Conservation (phyloP, 257 asterid species). For the Verbena officinalis region DNA sequence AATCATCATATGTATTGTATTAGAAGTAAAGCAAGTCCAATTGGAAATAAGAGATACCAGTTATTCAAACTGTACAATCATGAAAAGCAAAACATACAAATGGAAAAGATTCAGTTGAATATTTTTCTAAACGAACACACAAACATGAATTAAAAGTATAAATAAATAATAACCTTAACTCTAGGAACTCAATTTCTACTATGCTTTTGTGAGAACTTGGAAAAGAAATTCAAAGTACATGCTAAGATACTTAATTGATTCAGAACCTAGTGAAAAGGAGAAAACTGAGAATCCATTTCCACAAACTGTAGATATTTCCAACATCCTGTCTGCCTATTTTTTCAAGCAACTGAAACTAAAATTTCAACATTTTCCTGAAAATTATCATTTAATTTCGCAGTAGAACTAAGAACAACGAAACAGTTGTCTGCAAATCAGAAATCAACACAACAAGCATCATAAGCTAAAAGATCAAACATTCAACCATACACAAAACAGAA, state of each 20-base stretch:
- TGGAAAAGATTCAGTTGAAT: not conserved
- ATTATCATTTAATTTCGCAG: not conserved
- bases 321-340: not conserved
- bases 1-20: not conserved
- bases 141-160: not conserved
- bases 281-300: not conserved
- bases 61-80: slow-evolving; percentile 4
- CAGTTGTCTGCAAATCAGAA: slow-evolving; percentile 3
- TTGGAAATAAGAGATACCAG: not conserved
- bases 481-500: slow-evolving; percentile 10
- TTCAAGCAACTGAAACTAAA: not conserved
- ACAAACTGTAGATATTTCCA: not conserved
- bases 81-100: not conserved
- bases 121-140: not conserved
- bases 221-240: not conserved
- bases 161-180: not conserved
- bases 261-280: not conserved
- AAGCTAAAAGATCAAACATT: not conserved
- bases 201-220: not conserved
- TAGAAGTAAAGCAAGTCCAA: slow-evolving; percentile 13
- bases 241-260: not conserved
- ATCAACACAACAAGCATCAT: not conserved
- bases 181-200: not conserved
- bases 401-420: slow-evolving; percentile 5
- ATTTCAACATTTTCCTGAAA: not conserved